phyloP scores from a whole-genome alignment of 2,329 filamentous ascomycete species.

The Trichoderma gracile region DNA sequence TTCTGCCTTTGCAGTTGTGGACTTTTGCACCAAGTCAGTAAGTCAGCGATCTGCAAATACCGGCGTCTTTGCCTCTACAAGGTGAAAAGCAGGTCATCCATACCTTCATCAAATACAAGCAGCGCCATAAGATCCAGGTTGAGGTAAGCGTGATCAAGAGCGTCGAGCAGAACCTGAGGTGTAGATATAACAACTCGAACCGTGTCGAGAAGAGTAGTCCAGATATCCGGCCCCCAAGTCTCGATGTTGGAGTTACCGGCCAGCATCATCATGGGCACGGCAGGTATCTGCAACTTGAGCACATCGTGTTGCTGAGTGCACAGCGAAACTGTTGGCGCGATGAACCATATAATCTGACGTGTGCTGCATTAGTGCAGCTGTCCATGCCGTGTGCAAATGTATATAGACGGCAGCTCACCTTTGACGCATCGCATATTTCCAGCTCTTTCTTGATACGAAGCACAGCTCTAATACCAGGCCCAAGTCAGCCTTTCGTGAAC shows the following conservation, averaged over 20 bases:
- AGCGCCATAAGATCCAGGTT: constrained; percentile 63
- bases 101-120: constrained; percentile 82
- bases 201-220: constrained; percentile 65
- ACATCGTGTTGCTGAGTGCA: constrained; percentile 66
- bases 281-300: constrained; percentile 60
- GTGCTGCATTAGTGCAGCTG: background rate
- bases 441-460: constrained; percentile 67
- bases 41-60: background rate
- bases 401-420: constrained; percentile 47
- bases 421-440: constrained; percentile 51
- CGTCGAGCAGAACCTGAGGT: constrained; percentile 72
- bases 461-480: constrained; percentile 55
- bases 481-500: constrained; percentile 25
- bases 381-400: background rate
- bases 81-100: constrained; percentile 22
- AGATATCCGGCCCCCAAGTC: constrained; percentile 68
- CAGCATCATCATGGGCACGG: constrained; percentile 61
- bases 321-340: constrained; percentile 68
- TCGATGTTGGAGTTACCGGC: constrained; percentile 70
- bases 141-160: constrained; percentile 73
- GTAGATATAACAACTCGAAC: constrained; percentile 77
- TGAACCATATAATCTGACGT: constrained; percentile 67
- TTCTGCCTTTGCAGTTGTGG: constrained; percentile 68
- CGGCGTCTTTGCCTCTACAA: background rate
- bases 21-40: constrained; percentile 47